Evolutionary conservation across 129 eudicot species (phyloP).

Genomic region (Scalesia atractyloides): DNA sequence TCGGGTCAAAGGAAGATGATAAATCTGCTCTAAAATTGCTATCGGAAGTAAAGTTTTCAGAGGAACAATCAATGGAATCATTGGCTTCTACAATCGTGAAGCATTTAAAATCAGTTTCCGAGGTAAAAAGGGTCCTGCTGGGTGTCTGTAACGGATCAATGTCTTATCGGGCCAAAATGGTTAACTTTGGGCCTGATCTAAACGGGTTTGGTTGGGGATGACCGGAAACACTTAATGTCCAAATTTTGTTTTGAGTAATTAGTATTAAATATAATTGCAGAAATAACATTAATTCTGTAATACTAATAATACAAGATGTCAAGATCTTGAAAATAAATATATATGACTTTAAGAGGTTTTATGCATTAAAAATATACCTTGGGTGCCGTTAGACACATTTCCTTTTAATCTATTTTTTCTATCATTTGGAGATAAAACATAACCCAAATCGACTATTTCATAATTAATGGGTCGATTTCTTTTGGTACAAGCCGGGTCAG

Average conservation of each 20-base stretch:
- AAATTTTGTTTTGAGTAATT: neutral
- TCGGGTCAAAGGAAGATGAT: conserved; percentile 93
- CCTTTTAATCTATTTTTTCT: neutral
- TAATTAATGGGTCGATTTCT: neutral
- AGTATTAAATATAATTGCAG: neutral
- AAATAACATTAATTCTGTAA: neutral
- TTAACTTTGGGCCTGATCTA: neutral
- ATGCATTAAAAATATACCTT: neutral
- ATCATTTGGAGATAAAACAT: neutral
- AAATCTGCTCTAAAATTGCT: conserved; percentile 57
- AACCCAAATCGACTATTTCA: neutral
- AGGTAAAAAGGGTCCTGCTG: conserved; percentile 37
- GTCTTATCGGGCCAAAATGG: conserved; percentile 1
- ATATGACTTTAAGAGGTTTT: neutral
- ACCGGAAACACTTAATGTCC: neutral
- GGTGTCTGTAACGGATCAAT: neutral
- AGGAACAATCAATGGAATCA: conserved; percentile 67
- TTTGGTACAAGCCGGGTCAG: neutral
- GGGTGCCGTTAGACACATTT: neutral
- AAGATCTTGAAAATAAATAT: neutral
- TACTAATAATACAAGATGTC: neutral
- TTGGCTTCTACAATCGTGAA: conserved; percentile 55
- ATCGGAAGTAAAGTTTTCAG: conserved; percentile 55
- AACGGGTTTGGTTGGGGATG: neutral
- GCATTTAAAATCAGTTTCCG: conserved; percentile 59